Evolutionary conservation across 345 rosid genomes (phyloP), one percentile per base, ranked within the genome.

Genomic region (Geranium brycei): DNA sequence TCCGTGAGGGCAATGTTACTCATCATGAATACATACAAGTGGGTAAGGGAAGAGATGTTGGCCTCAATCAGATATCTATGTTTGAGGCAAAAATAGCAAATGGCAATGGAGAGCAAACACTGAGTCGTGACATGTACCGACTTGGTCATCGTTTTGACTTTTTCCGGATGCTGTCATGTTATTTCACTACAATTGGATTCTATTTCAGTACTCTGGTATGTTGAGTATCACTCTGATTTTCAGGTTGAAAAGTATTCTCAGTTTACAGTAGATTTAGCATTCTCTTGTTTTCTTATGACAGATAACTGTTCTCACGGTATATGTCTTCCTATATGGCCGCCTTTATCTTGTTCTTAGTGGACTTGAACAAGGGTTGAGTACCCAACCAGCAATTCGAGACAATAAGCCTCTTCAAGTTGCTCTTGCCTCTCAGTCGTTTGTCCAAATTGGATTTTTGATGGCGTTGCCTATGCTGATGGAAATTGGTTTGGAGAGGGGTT

Each of bases 11-110:
- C 72, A 95, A 95, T 83, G 95, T 95, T 62, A 95, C 99, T 31
- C 99, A 95, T 83, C 99, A 95, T 62, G 99, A 95, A 62, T 95
- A 95, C 77, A 91, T 88, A 79, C 99, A 95, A 84, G 99, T 95
- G 58, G 99, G 99, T 60, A 95, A 95, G 78, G 99, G 97, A 40
- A 88, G 99, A 73, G 97, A 91, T 77, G 99, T 95, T 72, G 97
- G 99, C 15, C 88, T 95, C 59, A 95, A 95, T 69, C 97, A 95
- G 78, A 95, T 95, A 68, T 95, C 99, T 17, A 84, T 91, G 95
- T 95, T 95, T 65, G 97, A 95, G 81, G 97, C 99, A 65, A 91
- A 95, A 74, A 87, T 95, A 72, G 99, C 99, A 40, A 91, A 91
- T 62, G 97, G 99, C 31, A 95, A 95, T 72, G 99, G 99, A 70